Base-by-base conservation (phyloP, 1,284 basidiomycete species). In the Ganoderma meredithae region DNA sequence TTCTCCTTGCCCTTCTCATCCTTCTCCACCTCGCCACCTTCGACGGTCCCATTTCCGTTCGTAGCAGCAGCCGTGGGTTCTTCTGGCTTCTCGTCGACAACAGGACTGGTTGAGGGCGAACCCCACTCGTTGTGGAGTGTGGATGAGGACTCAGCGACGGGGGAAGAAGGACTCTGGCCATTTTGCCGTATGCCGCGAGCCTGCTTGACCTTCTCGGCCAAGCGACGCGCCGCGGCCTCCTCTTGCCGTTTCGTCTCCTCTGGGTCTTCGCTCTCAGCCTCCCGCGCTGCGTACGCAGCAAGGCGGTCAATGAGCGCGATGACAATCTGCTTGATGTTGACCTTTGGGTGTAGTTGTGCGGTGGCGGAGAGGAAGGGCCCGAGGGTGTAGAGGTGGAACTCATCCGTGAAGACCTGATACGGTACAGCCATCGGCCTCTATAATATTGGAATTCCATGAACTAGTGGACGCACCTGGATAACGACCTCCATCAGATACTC, bases 401-500 rank as follows among this genome's bases (percentile, higher is more conserved):
- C 96, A 79, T 98, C 96, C 12, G 95, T 95, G 80, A 98, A 98
- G 17, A 98, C 96, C 93, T 95, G 40, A 22, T 47, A 49, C 22
- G 62, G 22, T 47, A 41, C 15, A 15, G 22, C n/a, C 15, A 40
- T 60, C n/a, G 58, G 58, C 36, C 60, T 19, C 22, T 58, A 53
- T 13, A 25, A 39, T 15, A 5, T 2, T 10, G 27, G 7, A 62
- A 40, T 47, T 6, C 44, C 25, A 22, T 22, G 9, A 36, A 6
- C 22, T 44, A 40, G 55, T 19, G 17, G 22, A 60, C 60, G 55
- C 84, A 93, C 94, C 85, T 98, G 96, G 72, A 98, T 98, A 70
- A 98, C 95, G 6, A 98, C 96, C 80, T 98, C 96, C 96, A 98
- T 98, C 52, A 98, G 82, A 80, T 98, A 98, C 77, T 98, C 97